Evolutionary conservation across 441 rosid species (phyloP).

Genomic region (Bocquillonia castaneifolia): DNA sequence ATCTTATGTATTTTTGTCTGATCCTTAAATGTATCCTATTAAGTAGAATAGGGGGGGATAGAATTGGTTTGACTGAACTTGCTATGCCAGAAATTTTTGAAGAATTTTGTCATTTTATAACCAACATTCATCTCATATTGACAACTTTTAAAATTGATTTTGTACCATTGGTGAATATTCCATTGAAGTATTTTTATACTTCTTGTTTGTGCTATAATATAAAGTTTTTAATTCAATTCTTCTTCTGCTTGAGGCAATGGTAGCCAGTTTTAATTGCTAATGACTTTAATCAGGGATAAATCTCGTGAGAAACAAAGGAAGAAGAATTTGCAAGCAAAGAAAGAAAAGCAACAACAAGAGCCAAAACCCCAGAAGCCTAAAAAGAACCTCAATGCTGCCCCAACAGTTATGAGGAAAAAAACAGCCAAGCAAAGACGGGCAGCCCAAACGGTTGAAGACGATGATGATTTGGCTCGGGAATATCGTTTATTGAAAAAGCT

Average conservation of each 20-base stretch:
- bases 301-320: conserved; percentile 77
- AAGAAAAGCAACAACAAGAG: conserved; percentile 45
- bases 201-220: neutral
- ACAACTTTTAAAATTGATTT: neutral
- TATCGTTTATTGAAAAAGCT: conserved; percentile 64
- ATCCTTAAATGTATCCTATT: neutral
- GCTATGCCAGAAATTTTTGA: neutral
- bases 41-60: neutral
- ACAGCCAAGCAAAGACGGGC: conserved; percentile 89
- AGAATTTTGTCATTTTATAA: neutral
- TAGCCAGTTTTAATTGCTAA: conserved; percentile 12
- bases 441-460: conserved; percentile 69
- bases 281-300: conserved; percentile 55
- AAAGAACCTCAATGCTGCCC: conserved; percentile 31
- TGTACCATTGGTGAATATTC: neutral
- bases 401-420: conserved; percentile 48
- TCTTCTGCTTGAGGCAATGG: neutral
- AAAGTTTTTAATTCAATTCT: neutral
- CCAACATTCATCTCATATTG: neutral
- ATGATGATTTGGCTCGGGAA: conserved; percentile 63
- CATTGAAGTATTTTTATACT: neutral
- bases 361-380: conserved; percentile 36
- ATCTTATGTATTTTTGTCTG: neutral
- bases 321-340: conserved; percentile 58
- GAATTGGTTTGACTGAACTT: neutral